Conservation (phyloP, 495 filamentous ascomycete genomes). For the Halenospora varia region DNA sequence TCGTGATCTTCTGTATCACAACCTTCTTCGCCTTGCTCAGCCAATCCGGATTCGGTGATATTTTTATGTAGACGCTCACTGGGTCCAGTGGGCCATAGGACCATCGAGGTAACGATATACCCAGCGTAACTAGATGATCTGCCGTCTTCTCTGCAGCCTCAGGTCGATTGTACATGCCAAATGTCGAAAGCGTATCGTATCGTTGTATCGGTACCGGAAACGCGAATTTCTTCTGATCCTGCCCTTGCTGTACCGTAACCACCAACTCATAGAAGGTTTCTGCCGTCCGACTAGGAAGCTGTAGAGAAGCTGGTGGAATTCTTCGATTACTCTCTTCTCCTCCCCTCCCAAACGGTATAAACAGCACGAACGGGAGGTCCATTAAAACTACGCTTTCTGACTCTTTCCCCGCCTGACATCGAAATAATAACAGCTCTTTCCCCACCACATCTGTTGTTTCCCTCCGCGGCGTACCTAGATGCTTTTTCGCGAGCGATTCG, state of each 20-base stretch:
- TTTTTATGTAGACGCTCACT: slow-evolving; percentile 89
- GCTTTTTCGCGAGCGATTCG: slow-evolving; percentile 88
- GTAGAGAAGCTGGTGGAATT: slow-evolving; percentile 88
- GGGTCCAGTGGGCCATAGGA: slow-evolving; percentile 95
- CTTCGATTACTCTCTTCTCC: slow-evolving; percentile 82
- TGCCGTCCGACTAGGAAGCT: slow-evolving; percentile 84
- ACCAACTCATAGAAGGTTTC: slow-evolving; percentile 97
- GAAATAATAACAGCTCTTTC: slow-evolving; percentile 89
- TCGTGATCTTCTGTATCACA: slow-evolving; percentile 89
- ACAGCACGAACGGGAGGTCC: slow-evolving; percentile 95
- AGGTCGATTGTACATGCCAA: slow-evolving; percentile 98
- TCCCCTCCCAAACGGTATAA: slow-evolving; percentile 90
- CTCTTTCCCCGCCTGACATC: slow-evolving; percentile 77
- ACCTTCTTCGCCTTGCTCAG: slow-evolving; percentile 84
- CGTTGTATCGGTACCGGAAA: slow-evolving; percentile 88
- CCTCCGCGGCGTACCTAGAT: slow-evolving; percentile 85
- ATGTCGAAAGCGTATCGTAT: slow-evolving; percentile 96
- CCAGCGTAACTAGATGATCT: slow-evolving; percentile 88
- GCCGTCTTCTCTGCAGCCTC: slow-evolving; percentile 79
- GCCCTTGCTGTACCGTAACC: slow-evolving; percentile 89
- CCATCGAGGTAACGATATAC: slow-evolving; percentile 89
- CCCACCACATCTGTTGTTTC: slow-evolving; percentile 91
- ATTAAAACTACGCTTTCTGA: slow-evolving; percentile 89
- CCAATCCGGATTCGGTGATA: slow-evolving; percentile 90
- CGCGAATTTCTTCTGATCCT: slow-evolving; percentile 80